Evolutionary conservation across 2,329 filamentous ascomycete species (phyloP).

Genomic region (Talaromyces sp.): DNA sequence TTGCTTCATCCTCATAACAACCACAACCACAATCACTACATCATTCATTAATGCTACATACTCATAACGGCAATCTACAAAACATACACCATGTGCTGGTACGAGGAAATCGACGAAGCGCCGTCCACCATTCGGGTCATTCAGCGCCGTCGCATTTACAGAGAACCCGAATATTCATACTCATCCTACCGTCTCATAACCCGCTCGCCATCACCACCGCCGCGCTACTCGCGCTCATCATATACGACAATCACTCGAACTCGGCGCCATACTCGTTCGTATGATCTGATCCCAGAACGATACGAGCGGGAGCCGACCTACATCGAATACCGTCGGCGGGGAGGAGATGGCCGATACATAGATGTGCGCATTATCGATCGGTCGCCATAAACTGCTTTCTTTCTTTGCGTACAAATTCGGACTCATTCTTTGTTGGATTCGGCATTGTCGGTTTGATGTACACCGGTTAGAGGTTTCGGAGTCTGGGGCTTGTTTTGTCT

Average conservation of each 20-base stretch:
- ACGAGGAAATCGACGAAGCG: slow-evolving; percentile 14
- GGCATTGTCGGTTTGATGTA: not conserved
- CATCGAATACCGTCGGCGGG: slow-evolving; percentile 9
- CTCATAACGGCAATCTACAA: not conserved
- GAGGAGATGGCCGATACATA: not conserved
- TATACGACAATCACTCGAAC: slow-evolving; percentile 21
- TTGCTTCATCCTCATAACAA: not conserved
- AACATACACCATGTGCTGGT: slow-evolving; percentile 17
- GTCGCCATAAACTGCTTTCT: not conserved
- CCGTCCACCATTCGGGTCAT: slow-evolving; percentile 14
- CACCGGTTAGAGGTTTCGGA: not conserved
- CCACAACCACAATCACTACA: not conserved
- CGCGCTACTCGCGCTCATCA: slow-evolving; percentile 3
- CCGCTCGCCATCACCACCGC: not conserved
- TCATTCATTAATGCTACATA: not conserved
- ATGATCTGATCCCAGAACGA: slow-evolving; percentile 8
- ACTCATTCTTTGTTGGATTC: not conserved
- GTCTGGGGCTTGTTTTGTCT: not conserved
- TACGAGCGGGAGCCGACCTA: slow-evolving; percentile 9
- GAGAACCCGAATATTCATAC: not conserved
- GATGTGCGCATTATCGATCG: not conserved
- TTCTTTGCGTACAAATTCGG: not conserved
- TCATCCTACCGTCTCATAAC: not conserved
- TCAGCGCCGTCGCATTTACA: slow-evolving; percentile 16
- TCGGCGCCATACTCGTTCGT: slow-evolving; percentile 14